These are phyloP conservation scores for Eremomyces bilateralis DNA, from an alignment of 495 filamentous ascomycete genomes.

Conservation along the genomic window DNA sequence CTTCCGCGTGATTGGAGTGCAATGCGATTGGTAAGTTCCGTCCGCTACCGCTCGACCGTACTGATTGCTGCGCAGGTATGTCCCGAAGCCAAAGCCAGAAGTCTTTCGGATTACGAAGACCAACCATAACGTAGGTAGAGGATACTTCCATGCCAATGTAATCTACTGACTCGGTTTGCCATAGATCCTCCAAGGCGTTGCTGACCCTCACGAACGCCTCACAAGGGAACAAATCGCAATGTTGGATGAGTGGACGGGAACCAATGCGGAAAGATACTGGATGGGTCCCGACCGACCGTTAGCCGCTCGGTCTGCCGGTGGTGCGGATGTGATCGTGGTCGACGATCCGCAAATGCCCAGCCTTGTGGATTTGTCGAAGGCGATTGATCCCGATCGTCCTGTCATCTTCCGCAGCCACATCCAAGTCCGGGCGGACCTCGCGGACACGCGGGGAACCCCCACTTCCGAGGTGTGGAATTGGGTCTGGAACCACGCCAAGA, in stretches of 20 bases:
- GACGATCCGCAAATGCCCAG: conserved; percentile 83
- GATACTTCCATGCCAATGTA: no score
- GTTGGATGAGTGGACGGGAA: conserved; percentile 51
- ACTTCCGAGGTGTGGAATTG: conserved; percentile 59
- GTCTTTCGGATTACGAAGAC: conserved; percentile 80
- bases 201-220: conserved; percentile 37
- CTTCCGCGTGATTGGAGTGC: conserved; percentile 40
- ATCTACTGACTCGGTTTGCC: no score
- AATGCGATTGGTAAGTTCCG: conserved; percentile 52
- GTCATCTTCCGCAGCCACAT: conserved; percentile 72
- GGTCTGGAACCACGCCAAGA: conserved; percentile 50
- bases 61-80: conserved; percentile 27
- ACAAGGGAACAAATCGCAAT: conserved; percentile 33
- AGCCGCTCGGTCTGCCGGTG: conserved; percentile 40
- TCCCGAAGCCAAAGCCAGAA: conserved; percentile 65
- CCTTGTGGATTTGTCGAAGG: conserved; percentile 57
- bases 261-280: conserved; percentile 65
- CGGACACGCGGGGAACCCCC: conserved; percentile 35
- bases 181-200: conserved; percentile 78
- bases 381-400: conserved; percentile 46
- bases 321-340: conserved; percentile 58
- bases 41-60: conserved; percentile 3
- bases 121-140: conserved; percentile 81
- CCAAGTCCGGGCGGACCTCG: conserved; percentile 59
- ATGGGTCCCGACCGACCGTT: conserved; percentile 45